Evolutionary conservation across 192 early-diverging fungal genomes (phyloP).

Genomic region (Backusella australiensis): DNA sequence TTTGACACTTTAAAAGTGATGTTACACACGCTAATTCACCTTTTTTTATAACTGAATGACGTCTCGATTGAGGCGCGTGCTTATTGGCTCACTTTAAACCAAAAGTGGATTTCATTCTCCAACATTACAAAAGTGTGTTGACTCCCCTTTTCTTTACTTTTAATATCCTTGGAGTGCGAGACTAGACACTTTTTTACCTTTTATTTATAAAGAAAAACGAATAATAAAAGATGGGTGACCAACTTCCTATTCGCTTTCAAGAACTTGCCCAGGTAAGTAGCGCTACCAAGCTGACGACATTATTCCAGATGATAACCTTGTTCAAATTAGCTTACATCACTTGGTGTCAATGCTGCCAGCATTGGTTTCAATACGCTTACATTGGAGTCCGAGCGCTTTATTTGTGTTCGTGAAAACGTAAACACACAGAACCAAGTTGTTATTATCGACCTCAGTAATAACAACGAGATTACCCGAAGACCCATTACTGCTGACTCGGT

Average conservation of each 20-base stretch:
- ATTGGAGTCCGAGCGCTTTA: conserved; percentile 97
- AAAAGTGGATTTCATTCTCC: background rate
- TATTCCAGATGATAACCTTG: background rate
- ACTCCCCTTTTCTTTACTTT: background rate
- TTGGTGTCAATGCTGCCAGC: conserved; percentile 88
- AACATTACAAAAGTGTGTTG: background rate
- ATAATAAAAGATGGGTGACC: conserved; percentile 60
- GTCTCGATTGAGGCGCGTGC: background rate
- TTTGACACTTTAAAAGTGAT: background rate
- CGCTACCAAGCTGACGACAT: background rate
- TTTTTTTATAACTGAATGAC: background rate
- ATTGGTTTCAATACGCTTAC: conserved; percentile 98
- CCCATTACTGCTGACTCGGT: conserved; percentile 97
- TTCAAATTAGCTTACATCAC: conserved; percentile 71
- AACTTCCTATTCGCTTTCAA: conserved; percentile 92
- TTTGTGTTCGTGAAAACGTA: conserved; percentile 93
- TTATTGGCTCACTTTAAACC: background rate
- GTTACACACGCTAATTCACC: background rate
- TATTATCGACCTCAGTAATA: conserved; percentile 91
- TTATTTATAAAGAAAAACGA: background rate
- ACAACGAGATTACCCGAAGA: conserved; percentile 76
- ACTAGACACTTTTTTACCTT: background rate
- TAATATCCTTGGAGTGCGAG: background rate
- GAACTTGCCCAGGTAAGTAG: conserved; percentile 89
- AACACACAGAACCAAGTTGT: conserved; percentile 87